Conservation (phyloP, 768 basidiomycete genomes). For the Mycena amicta region DNA sequence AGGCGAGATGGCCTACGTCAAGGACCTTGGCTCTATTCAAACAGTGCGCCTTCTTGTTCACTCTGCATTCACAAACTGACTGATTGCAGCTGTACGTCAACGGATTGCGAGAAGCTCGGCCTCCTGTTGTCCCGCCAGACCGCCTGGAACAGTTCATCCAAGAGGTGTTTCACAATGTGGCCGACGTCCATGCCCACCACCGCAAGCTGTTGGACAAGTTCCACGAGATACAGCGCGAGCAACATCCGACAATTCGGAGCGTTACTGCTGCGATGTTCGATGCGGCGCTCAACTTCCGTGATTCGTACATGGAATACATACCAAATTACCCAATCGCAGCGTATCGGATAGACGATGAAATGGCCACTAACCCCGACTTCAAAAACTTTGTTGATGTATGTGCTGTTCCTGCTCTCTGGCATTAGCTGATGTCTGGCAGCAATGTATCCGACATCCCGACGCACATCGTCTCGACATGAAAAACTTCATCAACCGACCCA, state of each 20-base stretch:
- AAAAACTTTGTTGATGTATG: constrained; percentile 81
- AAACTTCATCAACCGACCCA: constrained; percentile 89
- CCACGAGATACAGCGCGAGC: constrained; percentile 85
- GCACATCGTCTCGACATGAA: constrained; percentile 91
- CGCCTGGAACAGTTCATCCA: constrained; percentile 74
- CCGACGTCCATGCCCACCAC: constrained; percentile 75
- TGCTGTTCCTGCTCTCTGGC: constrained; percentile 20
- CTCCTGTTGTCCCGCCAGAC: constrained; percentile 76
- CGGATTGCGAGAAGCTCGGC: constrained; percentile 70
- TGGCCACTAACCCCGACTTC: constrained; percentile 80
- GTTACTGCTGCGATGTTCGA: constrained; percentile 86
- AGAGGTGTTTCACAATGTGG: constrained; percentile 89
- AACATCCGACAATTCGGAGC: constrained; percentile 77
- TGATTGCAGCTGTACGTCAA: constrained; percentile 75
- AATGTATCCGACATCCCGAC: constrained; percentile 63
- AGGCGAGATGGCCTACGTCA: constrained; percentile 94
- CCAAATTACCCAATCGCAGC: constrained; percentile 91
- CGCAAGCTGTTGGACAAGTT: constrained; percentile 75
- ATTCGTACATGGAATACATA: constrained; percentile 91
- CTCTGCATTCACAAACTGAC: background rate
- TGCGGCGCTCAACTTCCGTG: constrained; percentile 89
- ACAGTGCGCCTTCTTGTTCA: constrained; percentile 45
- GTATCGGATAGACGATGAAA: constrained; percentile 85
- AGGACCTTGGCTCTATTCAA: constrained; percentile 85
- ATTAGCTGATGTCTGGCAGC: background rate